Base-by-base conservation (phyloP, 192 early-diverging fungal genomes). In the Pilobolus umbonatus region DNA sequence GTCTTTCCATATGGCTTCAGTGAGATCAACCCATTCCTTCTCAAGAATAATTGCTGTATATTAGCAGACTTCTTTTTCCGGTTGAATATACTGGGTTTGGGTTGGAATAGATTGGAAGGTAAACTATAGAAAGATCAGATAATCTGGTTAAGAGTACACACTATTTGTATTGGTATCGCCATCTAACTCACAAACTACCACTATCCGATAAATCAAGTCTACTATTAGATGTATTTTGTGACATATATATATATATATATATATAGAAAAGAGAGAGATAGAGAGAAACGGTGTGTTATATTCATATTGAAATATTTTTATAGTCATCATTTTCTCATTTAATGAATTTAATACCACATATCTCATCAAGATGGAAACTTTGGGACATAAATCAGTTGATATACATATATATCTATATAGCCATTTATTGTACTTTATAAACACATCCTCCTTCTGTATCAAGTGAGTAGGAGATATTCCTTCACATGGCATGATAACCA, bases 371-470 rank as follows among this genome's bases (percentile, higher is more conserved):
- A 28, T 4, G 39, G 4, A 1, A 14, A 44, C 17, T 22, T 21
- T 19, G 19, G 5, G 22, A 44, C 17, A 44, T 19, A 44, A 4
- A 46, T 22, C n/a, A 21, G 19, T 11, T 22, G 19, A 11, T 28
- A 48, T 48, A 26, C 12, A 48, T 26, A 22, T 48, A 48, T 31
- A 19, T 19, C 15, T n/a, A 34, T 36, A 22, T 0, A 19, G 29
- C 9, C n/a, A 0, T 53, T 53, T 35, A 53, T 19, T 26, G 12
- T 60, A 82, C 72, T n/a, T n/a, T n/a, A n/a, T n/a, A n/a, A n/a
- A n/a, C n/a, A n/a, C n/a, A n/a, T n/a, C n/a, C n/a, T n/a, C n/a
- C n/a, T n/a, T n/a, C n/a, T n/a, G n/a, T n/a, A n/a, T n/a, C n/a
- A n/a, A n/a, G n/a, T n/a, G n/a, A n/a, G n/a, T n/a, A n/a, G n/a